Base-by-base conservation (phyloP, 176 grass and related monocot genomes). In the Phoenix roebelenii region DNA sequence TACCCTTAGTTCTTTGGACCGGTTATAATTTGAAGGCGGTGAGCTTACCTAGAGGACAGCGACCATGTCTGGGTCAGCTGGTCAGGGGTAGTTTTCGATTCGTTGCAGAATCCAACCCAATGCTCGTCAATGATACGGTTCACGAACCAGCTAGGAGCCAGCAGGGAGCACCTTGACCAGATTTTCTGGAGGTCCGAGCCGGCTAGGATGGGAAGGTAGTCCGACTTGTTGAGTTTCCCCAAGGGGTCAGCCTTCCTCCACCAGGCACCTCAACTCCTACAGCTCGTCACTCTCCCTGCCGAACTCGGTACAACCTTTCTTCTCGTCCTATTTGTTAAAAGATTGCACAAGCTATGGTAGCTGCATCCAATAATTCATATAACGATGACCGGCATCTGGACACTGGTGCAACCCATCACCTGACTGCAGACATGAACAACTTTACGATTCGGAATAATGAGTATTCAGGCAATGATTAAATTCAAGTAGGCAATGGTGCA, bases 221-320 rank as follows among this genome's bases (percentile, higher is more conserved):
- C 92, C 22, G 92, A 91, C 87, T 87, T 90, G 67, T 88, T 90
- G 72, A 88, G 64, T 76, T 75, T 62, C 5, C 86, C 87, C 4
- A 97, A 69, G 39, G 90, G 52, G 58, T 88, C 78, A 97, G 3
- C 92, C 92, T 76, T 97, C 92, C 65, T 88, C 78, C 17, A 97
- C 92, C 35, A 97, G 68, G 5, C 2, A 2, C 16, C 78, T 30
- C 75, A 97, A 62, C 79, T 85, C 75, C 32, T 65, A 49, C 14
- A 69, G 67, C 80, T 97, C 92, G 0, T 62, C 39, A 52, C 35
- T 71, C 51, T 87, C 83, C 23, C 35, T 58, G 44, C 12, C 49
- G 0, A 72, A 51, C 73, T 74, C 71, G 14, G n/a, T n/a, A n/a
- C n/a, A n/a, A n/a, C n/a, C n/a, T n/a, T n/a, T n/a, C n/a, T n/a